Base-by-base conservation (phyloP, 1,139 yeast species). In the Protomyces arabidopsidicola region DNA sequence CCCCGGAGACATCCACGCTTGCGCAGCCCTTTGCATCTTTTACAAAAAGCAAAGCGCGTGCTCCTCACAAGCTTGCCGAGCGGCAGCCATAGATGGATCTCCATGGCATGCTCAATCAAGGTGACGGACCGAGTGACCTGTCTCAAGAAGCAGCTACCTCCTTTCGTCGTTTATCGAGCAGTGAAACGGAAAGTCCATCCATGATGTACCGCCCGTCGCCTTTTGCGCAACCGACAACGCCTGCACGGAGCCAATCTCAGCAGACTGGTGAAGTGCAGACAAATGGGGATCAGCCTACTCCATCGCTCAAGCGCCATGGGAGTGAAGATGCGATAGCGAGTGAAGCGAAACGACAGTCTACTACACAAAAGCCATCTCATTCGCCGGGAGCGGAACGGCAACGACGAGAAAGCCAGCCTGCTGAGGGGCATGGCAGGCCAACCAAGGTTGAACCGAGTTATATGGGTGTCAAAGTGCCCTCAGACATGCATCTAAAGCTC, bases 111-210 rank as follows among this genome's bases (percentile, higher is more conserved):
- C 52, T 58, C 52, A 58, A 58, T 38, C 18, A 38, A 10, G 18
- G 36, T 12, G 18, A 39, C 16, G 56, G 45, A n/a, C 52, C 62
- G 51, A 50, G 50, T 6, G 45, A 58, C 20, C 22, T 58, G n/a
- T 24, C 31, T 8, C 45, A 34, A 14, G 62, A 58, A 22, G 62
- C 62, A 5, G 36, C 53, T 5, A 39, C 56, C 3, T 31, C 52
- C 20, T 58, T 38, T 31, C 42, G 62, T 18, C 55, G 62, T 9
- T 52, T 58, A n/a, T 58, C 62, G 34, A 52, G 51, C 9, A 42
- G 62, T 22, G 42, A 50, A 6, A 27, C 56, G 5, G 35, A 50
- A 24, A 50, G 51, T 24, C 52, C 61, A 12, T 45, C 61, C 4
- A 36, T n/a, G 16, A n/a, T 36, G 14, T 50, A 20, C 22, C 42